These are phyloP conservation scores for Parastagonospora nodorum DNA, from an alignment of 2,329 filamentous ascomycete species.

Conservation along the genomic window DNA sequence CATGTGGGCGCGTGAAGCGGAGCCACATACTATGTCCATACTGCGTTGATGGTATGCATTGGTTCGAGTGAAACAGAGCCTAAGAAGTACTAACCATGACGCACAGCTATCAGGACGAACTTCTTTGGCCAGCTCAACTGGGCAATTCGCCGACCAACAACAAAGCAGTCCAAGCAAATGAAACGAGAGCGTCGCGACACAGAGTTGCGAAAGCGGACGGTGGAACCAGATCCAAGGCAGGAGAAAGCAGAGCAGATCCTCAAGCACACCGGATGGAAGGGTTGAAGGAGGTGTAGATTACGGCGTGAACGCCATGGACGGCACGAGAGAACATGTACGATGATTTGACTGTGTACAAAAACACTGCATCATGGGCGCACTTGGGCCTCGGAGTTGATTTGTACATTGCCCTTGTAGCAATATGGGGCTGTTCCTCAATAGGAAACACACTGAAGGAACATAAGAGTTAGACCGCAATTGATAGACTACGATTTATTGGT, in stretches of 20 bases:
- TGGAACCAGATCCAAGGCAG: slow-evolving; percentile 28
- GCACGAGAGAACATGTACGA: not conserved
- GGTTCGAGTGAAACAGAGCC: not conserved
- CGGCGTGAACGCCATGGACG: not conserved
- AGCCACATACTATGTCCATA: slow-evolving; percentile 86
- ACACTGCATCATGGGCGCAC: slow-evolving; percentile 1
- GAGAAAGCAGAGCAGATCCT: slow-evolving; percentile 33
- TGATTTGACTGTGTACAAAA: not conserved
- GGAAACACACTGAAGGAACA: not conserved
- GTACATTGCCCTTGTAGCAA: slow-evolving; percentile 1
- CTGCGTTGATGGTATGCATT: slow-evolving; percentile 76
- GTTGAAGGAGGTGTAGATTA: slow-evolving; percentile 4
- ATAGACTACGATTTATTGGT: too few relatives aligned
- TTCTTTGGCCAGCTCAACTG: slow-evolving; percentile 38
- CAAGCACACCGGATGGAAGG: slow-evolving; percentile 36
- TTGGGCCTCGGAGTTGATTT: not conserved
- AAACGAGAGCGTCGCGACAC: slow-evolving; percentile 26
- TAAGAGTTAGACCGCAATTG: not conserved
- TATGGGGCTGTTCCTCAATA: not conserved
- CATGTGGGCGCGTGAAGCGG: slow-evolving; percentile 85
- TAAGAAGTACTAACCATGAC: slow-evolving; percentile 7
- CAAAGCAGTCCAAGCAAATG: slow-evolving; percentile 38
- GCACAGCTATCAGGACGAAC: slow-evolving; percentile 40
- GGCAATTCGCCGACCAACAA: slow-evolving; percentile 30
- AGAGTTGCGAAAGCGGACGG: slow-evolving; percentile 14